Evolutionary conservation across 805 yeast species (phyloP).

Genomic region (Brettanomyces bruxellensis): DNA sequence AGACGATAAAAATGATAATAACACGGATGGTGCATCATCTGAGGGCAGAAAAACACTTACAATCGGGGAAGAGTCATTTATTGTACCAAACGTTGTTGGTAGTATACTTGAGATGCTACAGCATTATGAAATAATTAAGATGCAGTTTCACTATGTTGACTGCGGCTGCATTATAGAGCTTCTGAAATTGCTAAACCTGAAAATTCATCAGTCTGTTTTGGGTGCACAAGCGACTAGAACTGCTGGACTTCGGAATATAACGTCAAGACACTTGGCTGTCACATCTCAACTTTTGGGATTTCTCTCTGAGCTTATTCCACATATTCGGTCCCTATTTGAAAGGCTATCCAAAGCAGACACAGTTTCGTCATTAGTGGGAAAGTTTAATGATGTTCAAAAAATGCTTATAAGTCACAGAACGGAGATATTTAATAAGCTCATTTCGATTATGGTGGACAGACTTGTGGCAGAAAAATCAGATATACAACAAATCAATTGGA

Average conservation of each 20-base stretch:
- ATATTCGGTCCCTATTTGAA: conserved; percentile 21
- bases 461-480: conserved; percentile 41
- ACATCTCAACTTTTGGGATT: conserved; percentile 57
- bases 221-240: conserved; percentile 72
- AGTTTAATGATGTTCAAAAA: conserved; percentile 31
- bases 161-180: conserved; percentile 37
- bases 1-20: not conserved
- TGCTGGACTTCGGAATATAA: conserved; percentile 65
- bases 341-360: conserved; percentile 23
- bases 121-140: conserved; percentile 47
- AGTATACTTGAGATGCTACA: conserved; percentile 32
- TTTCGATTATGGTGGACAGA: conserved; percentile 65
- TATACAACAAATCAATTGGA: conserved; percentile 41
- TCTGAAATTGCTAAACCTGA: conserved; percentile 43
- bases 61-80: conserved; percentile 48
- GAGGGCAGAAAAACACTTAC: conserved; percentile 24
- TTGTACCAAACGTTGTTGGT: conserved; percentile 44
- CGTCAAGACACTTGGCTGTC: conserved; percentile 62
- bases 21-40: conserved; percentile 1
- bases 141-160: conserved; percentile 44
- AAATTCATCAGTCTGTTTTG: conserved; percentile 50
- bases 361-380: conserved; percentile 19
- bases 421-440: conserved; percentile 54
- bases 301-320: conserved; percentile 31
- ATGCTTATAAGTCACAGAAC: conserved; percentile 50